phyloP scores from a whole-genome alignment of 768 basidiomycete species.

The Amanita phalloides region DNA sequence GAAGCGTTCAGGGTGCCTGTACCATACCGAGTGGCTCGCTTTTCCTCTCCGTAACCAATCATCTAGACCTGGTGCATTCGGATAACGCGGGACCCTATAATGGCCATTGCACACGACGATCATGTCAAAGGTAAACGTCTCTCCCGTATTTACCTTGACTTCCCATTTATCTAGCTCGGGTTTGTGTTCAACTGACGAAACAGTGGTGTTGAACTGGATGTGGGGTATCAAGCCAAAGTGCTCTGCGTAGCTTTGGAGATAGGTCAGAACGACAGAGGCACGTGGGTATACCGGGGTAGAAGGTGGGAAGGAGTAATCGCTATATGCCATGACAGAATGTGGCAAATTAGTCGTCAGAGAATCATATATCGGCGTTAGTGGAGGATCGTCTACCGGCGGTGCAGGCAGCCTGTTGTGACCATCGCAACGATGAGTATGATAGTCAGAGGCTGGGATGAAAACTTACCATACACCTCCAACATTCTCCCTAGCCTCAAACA shows the following conservation, averaged over 20 bases:
- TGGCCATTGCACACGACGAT: constrained; percentile 73
- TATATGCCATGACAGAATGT: constrained; percentile 66
- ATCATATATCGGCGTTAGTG: constrained; percentile 65
- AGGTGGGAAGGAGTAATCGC: constrained; percentile 55
- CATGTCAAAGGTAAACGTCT: constrained; percentile 40
- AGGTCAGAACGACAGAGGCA: constrained; percentile 51
- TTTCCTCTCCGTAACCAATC: constrained; percentile 42
- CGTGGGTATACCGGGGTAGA: constrained; percentile 61
- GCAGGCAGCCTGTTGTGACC: constrained; percentile 53
- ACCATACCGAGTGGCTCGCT: constrained; percentile 60
- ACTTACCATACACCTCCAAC: constrained; percentile 74
- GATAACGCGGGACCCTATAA: constrained; percentile 53
- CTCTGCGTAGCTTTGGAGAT: constrained; percentile 56
- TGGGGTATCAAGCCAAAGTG: constrained; percentile 50
- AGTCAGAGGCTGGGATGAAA: neutral
- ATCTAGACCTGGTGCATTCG: constrained; percentile 45
- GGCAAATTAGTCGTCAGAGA: constrained; percentile 77
- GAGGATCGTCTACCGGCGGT: constrained; percentile 34
- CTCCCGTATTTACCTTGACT: constrained; percentile 26
- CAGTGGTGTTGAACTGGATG: constrained; percentile 53
- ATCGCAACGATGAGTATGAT: neutral
- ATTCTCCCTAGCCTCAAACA: constrained; percentile 53
- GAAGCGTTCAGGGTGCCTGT: constrained; percentile 40
- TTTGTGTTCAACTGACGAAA: constrained; percentile 35
- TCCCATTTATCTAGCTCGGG: constrained; percentile 30